Evolutionary conservation across 2,329 filamentous ascomycete species (phyloP), one percentile per base, ranked within the genome.

Genomic region (Raffaelea ambrosiae): DNA sequence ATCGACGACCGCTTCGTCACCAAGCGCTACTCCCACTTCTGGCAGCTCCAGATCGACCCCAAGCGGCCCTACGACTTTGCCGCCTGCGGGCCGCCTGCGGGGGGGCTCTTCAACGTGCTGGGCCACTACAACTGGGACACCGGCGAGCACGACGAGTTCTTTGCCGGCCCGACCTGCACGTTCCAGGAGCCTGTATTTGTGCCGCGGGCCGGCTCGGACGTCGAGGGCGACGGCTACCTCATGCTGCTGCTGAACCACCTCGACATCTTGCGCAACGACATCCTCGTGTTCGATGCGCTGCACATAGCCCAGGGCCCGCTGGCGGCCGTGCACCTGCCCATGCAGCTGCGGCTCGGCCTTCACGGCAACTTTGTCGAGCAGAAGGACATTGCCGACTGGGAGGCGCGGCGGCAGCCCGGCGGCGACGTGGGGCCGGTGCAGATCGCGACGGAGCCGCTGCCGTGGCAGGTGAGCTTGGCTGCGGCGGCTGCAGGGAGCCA

Each of bases 131-230:
- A 69, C 3, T 66, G 68, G 67, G 58, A 60, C 16, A 63, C 61
- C 5, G 65, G 65, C 1, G 46, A 55, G 1, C 61, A 66, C 23
- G 63, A 71, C 35, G 62, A 68, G 11, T 75, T 65, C 54, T 73
- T 67, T 48, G 63, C 69, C 0, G 70, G 71, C 0, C 63, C 60
- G 4, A 72, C 65, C 2, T 65, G 63, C 22, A 71, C 71, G 0
- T 71, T 76, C 51, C 74, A 77, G 55, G 74, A 78, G 51, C 74
- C 74, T 0, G 67, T 72, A 0, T 78, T 78, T 48, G 69, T 77
- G 13, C 73, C 74, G 0, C 61, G 63, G 29, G 57, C 58, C 0
- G 61, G 64, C 2, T 62, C 61, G 19, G 65, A 61, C 0, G 59
- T 48, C 2, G 73, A 77, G 53, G 73, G 72, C 1, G 71, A 77